Evolutionary conservation across 345 rosid species (phyloP).

Genomic region (Raphanus sativus): DNA sequence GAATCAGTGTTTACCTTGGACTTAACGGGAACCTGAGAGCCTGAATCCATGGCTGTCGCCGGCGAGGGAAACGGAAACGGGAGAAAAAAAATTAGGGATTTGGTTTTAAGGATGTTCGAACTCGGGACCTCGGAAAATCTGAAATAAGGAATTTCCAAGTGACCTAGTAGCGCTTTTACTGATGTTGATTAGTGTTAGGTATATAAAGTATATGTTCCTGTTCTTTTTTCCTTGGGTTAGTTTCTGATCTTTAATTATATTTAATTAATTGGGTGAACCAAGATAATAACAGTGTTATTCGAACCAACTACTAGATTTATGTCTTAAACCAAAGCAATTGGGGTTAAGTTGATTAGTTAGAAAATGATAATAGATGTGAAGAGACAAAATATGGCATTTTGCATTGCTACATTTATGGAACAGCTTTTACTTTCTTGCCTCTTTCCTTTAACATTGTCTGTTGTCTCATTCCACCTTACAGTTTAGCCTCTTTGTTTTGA

Average conservation of each 20-base stretch:
- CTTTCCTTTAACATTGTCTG: too few species aligned
- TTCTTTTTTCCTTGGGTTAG: too few species aligned
- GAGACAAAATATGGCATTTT: not conserved
- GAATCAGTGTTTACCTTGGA: conserved; percentile 23
- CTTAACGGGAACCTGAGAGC: not conserved
- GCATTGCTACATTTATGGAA: too few species aligned
- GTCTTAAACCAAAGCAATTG: not conserved
- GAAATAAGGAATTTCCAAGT: not conserved
- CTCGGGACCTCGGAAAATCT: not conserved
- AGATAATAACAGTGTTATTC: too few species aligned
- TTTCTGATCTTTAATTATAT: too few species aligned
- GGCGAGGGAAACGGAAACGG: conserved; percentile 3
- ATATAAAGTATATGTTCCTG: too few species aligned
- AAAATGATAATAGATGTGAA: not conserved
- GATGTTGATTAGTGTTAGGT: too few species aligned
- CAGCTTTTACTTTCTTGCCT: too few species aligned
- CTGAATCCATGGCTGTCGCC: conserved; percentile 38
- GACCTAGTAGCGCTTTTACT: not conserved
- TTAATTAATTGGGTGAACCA: too few species aligned
- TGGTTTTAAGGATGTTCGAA: not conserved
- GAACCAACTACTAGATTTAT: too few species aligned
- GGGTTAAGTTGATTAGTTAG: not conserved
- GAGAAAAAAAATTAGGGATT: not conserved
- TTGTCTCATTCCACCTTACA: too few species aligned
- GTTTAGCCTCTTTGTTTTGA: too few species aligned